Percentiles rank a stretch among this genome's conserved stretches.
These are phyloP conservation scores for Dendrothele bispora DNA, from an alignment of 768 basidiomycete species.

Conservation along the genomic window DNA sequence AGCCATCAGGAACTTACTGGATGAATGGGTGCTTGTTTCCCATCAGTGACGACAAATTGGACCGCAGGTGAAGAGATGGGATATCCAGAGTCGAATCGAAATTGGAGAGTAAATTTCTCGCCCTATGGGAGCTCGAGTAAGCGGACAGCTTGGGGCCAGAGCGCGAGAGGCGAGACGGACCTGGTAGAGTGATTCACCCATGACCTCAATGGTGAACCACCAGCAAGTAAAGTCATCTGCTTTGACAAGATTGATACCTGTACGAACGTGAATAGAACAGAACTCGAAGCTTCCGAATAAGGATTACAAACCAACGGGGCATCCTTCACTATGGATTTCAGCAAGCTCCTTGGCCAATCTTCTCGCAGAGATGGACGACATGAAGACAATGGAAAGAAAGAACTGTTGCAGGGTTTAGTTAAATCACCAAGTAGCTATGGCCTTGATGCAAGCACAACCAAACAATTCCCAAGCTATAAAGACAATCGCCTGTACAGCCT, in stretches of 20 bases:
- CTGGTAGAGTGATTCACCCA: slow-evolving; percentile 81
- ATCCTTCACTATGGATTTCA: slow-evolving; percentile 66
- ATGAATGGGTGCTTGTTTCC: slow-evolving; percentile 69
- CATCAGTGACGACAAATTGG: slow-evolving; percentile 73
- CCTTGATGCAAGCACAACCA: slow-evolving; percentile 38
- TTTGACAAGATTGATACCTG: slow-evolving; percentile 71
- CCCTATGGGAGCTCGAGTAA: slow-evolving; percentile 54
- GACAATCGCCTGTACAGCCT: slow-evolving; percentile 3
- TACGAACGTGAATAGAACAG: slow-evolving; percentile 5
- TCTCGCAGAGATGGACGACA: slow-evolving; percentile 64
- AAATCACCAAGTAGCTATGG: no score
- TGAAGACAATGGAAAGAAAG: no score
- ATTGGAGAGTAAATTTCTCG: slow-evolving; percentile 76
- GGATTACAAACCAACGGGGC: slow-evolving; percentile 55
- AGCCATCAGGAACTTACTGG: no score
- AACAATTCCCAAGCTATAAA: slow-evolving; percentile 33
- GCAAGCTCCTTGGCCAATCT: slow-evolving; percentile 70
- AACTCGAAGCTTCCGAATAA: neutral
- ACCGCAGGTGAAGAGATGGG: slow-evolving; percentile 89
- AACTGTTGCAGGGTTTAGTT: no score
- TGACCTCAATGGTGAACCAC: slow-evolving; percentile 77
- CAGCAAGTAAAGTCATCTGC: slow-evolving; percentile 81
- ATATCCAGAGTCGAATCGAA: slow-evolving; percentile 79
- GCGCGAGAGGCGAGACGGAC: slow-evolving; percentile 36
- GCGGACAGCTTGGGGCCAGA: neutral